These are phyloP conservation scores for Gossypium trilobum DNA, from an alignment of 441 rosid species.

Conservation along the genomic window DNA sequence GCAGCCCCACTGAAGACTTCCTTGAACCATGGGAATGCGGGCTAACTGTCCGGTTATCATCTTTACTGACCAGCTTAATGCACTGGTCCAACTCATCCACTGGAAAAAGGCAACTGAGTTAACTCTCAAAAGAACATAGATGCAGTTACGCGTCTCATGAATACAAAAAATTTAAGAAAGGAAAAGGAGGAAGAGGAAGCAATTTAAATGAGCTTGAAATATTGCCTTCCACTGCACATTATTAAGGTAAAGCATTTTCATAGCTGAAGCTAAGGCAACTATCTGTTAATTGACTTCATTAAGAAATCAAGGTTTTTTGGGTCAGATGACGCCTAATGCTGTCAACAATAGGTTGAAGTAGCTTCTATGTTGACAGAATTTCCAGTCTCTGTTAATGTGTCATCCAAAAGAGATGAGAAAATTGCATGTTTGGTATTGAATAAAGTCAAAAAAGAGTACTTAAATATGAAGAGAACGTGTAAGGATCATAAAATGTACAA, in stretches of 20 bases:
- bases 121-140: background rate
- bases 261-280: no score
- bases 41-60: constrained; percentile 31
- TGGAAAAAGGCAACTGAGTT: constrained; percentile 21
- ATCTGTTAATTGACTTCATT: background rate
- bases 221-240: background rate
- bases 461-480: no score
- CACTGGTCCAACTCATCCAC: constrained; percentile 90
- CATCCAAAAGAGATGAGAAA: background rate
- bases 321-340: background rate
- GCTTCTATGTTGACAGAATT: background rate
- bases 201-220: constrained; percentile 3
- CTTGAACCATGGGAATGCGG: constrained; percentile 38
- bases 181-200: background rate
- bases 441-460: no score
- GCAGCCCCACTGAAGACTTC: constrained; percentile 29
- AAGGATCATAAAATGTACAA: background rate
- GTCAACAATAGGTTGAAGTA: background rate
- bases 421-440: background rate
- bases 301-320: background rate
- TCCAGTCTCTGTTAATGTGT: background rate
- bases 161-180: background rate
- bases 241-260: background rate
- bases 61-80: constrained; percentile 67
- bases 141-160: background rate